Evolutionary conservation across 345 rosid genomes (phyloP), one percentile per base, ranked within the genome.

Genomic region (Ailanthus altissimus): DNA sequence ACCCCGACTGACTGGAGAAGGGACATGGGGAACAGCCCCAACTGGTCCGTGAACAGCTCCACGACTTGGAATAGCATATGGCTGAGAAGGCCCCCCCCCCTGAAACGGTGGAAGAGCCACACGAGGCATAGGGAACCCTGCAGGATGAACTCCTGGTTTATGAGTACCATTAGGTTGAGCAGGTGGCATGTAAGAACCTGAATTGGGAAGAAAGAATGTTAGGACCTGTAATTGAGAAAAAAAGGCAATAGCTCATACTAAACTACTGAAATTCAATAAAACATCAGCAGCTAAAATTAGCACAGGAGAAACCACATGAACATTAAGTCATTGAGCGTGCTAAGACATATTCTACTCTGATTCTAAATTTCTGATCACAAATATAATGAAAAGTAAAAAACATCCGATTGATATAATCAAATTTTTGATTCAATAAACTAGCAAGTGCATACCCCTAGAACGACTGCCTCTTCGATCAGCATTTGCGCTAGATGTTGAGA

Each of bases 11-110:
- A 96, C 97, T 46, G 96, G 96, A 74, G 86, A 90, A 84, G 97
- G 93, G 67, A 78, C 96, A 75, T 92, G 97, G 78, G 97, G 92
- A 80, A 91, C 94, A 80, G 94, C 90, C 72, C 98, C 98, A 76
- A 92, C 95, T 21, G 99, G 97, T 78, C 99, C 97, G 83, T 86
- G 94, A 72, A 89, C 90, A 78, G 89, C 90, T 46, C 94, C 97
- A 80, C 97, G 97, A 63, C 94, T 83, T 38, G 99, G 99, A 81
- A 97, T 97, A 73, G 97, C 90, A 69, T 97, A 97, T 32, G 98
- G 99, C 89, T 94, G 98, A 74, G 97, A 84, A 68, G 93, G 88
- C 73, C 93, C 91, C 74, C 86, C 93, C 45, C 97, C 97, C 62
- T 89, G 98, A 80, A 91, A 93, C 25, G 89, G 90, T 67, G 97